A percentile compares a stretch with the other conserved stretches of the same genome.
Conservation (phyloP, 805 yeast species). For the Candida namnaoensis region DNA sequence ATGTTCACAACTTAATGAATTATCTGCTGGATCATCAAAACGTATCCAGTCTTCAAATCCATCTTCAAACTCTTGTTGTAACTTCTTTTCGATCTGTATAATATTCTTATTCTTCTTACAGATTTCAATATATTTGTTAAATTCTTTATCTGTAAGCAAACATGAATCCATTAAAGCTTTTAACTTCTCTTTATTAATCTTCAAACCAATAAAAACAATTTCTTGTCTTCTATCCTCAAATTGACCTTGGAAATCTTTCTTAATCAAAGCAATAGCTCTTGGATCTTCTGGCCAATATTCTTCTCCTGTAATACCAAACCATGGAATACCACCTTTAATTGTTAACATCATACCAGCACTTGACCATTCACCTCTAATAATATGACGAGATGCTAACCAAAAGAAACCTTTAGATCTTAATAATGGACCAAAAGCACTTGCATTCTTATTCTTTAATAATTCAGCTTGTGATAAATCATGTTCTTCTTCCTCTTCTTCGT, state of each 20-base stretch:
- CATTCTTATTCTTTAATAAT: constrained; percentile 24
- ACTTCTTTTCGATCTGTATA: constrained; percentile 21
- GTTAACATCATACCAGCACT: constrained; percentile 35
- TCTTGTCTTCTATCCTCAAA: constrained; percentile 38
- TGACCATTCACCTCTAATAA: constrained; percentile 35
- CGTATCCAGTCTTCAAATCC: constrained; percentile 36
- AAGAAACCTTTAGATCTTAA: constrained; percentile 35
- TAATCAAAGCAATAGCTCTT: constrained; percentile 21
- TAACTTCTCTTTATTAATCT: constrained; percentile 21
- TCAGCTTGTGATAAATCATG: constrained; percentile 15
- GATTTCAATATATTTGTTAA: constrained; percentile 17
- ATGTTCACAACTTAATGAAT: neutral
- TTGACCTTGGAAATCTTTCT: constrained; percentile 27
- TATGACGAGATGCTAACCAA: constrained; percentile 33
- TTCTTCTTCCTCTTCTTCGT: constrained; percentile 1
- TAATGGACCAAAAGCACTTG: constrained; percentile 27
- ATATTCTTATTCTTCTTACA: constrained; percentile 20
- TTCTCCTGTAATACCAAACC: constrained; percentile 28
- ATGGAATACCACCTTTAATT: constrained; percentile 31
- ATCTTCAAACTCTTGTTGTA: constrained; percentile 25
- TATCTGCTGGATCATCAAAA: constrained; percentile 10
- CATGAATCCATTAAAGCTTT: constrained; percentile 26
- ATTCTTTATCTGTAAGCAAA: constrained; percentile 31
- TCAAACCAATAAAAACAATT: constrained; percentile 34
- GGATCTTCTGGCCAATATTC: constrained; percentile 24